Evolutionary conservation across 345 rosid species (phyloP), one percentile per base, ranked within the genome.

Genomic region (Arabidopsis arenosa): DNA sequence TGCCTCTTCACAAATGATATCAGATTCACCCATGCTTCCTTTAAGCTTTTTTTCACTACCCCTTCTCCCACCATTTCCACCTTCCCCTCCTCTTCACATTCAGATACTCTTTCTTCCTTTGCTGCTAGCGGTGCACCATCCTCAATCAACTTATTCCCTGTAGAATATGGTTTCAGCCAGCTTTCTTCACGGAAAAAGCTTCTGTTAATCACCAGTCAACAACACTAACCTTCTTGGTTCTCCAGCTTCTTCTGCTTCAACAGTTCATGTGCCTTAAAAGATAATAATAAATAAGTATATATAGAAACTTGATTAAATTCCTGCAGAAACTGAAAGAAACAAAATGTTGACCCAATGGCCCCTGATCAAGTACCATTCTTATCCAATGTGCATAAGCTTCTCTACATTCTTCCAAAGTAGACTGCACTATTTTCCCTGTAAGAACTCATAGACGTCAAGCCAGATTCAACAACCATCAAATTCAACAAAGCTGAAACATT

Each of bases 381-480:
- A 89, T 79, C 97, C 93, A 90, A 89, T 58, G 68, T 76, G 83
- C 91, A 83, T 88, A 89, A 67, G 90, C 89, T 82, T 92, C 97
- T 64, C 84, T 84, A 72, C 97, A 92, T 78, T 92, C 97, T 65
- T 90, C 97, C 83, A 88, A 13, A 53, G 97, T 89, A 75, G 97
- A 89, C 84, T 90, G 92, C 85, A 95, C 84, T 78, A 95, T 95
- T 82, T 88, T 92, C 47, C 93, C 99, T 92, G 86, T 35, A 35
- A 72, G 37, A 62, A 30, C 70, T 74, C 65, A 66, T 39, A 45
- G 18, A 79, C 10, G 54, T 57, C 68, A 51, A 52, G 41, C 72
- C 41, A 30, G 40, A 56, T 47, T 30, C 8, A 63, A 56, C 9
- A 72, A 72, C 56, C 51, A 10, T 58, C n/a, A 2, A 41, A 23